A percentile compares a stretch with the other conserved stretches of the same genome.
These are phyloP conservation scores for Casaregolazyma suthepensis DNA, from an alignment of 1,139 yeast genomes.

Conservation along the genomic window DNA sequence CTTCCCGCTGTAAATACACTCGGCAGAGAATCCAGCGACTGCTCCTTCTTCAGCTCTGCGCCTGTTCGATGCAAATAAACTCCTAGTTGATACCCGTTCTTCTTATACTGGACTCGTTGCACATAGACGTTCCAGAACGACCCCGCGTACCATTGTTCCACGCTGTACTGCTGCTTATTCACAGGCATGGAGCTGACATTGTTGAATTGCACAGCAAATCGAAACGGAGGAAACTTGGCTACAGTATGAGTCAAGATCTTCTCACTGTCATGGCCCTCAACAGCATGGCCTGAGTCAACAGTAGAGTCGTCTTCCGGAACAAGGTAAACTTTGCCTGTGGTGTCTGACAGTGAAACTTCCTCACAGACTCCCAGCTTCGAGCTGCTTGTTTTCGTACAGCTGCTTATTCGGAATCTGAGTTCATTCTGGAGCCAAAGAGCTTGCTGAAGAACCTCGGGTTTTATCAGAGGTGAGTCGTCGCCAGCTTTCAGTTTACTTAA, in stretches of 20 bases:
- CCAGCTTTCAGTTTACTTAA: constrained; percentile 37
- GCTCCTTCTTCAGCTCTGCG: not conserved
- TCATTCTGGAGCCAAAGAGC: constrained; percentile 45
- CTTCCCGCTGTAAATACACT: not conserved
- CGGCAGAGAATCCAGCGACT: not conserved
- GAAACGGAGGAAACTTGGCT: constrained; percentile 46
- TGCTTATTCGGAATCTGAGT: constrained; percentile 32
- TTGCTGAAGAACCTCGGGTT: constrained; percentile 36
- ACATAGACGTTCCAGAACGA: constrained; percentile 51
- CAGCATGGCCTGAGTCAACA: constrained; percentile 10
- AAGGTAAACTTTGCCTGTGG: constrained; percentile 14
- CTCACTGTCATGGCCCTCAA: not conserved
- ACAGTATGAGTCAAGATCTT: not conserved
- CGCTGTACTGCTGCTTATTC: constrained; percentile 44
- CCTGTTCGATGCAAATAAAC: constrained; percentile 45
- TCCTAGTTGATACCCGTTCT: constrained; percentile 44
- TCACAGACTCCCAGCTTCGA: constrained; percentile 15
- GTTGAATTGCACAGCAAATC: constrained; percentile 47
- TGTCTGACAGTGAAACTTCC: constrained; percentile 13
- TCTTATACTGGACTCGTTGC: constrained; percentile 40
- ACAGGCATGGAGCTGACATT: constrained; percentile 41
- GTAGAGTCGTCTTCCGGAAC: constrained; percentile 22
- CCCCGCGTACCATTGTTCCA: constrained; percentile 52
- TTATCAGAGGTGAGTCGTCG: constrained; percentile 34
- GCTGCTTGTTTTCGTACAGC: constrained; percentile 14